phyloP scores from a whole-genome alignment of 768 basidiomycete genomes.

The Boletus fagicola region DNA sequence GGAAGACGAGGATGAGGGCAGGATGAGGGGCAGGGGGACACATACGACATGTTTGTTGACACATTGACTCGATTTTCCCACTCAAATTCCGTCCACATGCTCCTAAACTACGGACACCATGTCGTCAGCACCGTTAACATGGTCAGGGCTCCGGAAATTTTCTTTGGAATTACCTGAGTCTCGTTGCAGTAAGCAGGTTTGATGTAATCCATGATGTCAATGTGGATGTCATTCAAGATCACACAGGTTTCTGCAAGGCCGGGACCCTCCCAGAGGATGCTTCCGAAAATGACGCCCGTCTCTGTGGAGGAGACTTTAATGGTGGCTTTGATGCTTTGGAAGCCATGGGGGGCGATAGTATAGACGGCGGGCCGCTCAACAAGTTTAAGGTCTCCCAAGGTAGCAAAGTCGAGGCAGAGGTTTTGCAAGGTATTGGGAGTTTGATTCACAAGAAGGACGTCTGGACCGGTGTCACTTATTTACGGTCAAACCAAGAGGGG shows the following conservation, averaged over 20 bases:
- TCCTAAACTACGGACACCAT: neutral
- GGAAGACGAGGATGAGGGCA: too few species aligned
- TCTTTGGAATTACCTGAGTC: conserved; percentile 60
- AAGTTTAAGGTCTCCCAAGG: conserved; percentile 93
- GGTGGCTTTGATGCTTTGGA: conserved; percentile 98
- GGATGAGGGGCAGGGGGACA: too few species aligned
- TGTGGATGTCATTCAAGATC: conserved; percentile 94
- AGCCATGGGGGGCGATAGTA: conserved; percentile 92
- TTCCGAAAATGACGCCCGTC: conserved; percentile 97
- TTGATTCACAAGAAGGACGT: conserved; percentile 91
- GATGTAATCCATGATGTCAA: conserved; percentile 72
- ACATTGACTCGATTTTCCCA: too few species aligned
- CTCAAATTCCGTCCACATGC: too few species aligned
- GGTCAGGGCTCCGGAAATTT: neutral
- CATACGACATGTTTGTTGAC: too few species aligned
- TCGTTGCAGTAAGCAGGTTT: conserved; percentile 87
- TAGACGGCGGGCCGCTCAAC: conserved; percentile 94
- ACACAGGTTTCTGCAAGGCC: conserved; percentile 88
- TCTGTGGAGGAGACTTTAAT: conserved; percentile 98
- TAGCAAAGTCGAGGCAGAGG: conserved; percentile 95
- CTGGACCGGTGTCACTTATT: conserved; percentile 36
- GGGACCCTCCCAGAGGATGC: conserved; percentile 93
- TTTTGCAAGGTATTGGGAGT: conserved; percentile 93
- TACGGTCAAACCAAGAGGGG: too few species aligned
- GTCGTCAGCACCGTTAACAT: conserved; percentile 2